Evolutionary conservation across 2,329 filamentous ascomycete genomes (phyloP), one percentile per base, ranked within the genome.

Genomic region (Diplocarpon rosae): DNA sequence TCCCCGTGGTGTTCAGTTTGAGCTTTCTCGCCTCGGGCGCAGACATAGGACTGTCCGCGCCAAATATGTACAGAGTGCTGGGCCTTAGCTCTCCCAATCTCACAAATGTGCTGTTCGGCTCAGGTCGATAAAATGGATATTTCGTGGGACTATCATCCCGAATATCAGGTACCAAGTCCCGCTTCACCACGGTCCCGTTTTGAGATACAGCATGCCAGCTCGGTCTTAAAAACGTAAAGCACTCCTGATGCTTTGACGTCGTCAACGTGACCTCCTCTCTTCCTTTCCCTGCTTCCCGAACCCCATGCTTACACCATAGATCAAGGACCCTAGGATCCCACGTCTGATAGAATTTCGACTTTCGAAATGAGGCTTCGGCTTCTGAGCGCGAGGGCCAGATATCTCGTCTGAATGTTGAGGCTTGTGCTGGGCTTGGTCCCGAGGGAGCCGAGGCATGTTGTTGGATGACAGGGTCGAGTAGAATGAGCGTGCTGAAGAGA

Each of bases 241-340:
- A 83, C 67, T 94, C 87, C 60, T 95, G 86, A 62, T 94, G 84
- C 56, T 89, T 87, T 0, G 86, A 82, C 0, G 90, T 96, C 1
- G 76, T 75, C 2, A 92, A 70, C 0, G 86, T 90, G 1, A 88
- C 81, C 29, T 71, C 65, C 13, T 65, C 60, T 11, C 58, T 58
- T 7, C 52, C 47, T 58, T 58, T 7, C 52, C 46, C 1, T 2
- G 80, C 69, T 13, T 82, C 72, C n/a, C 84, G 75, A n/a, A 95
- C 66, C 11, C 88, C 89, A 58, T 85, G 71, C 46, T 75, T 54
- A 36, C 88, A 65, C 80, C 83, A 90, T 28, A 72, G 69, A 10
- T 88, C 77, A 0, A 95, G 69, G 0, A 89, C 88, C 37, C 88
- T 74, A 1, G 75, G 69, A 57, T 96, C 86, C 90, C 90, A 96